Percentiles rank a stretch among this genome's conserved stretches.
These are phyloP conservation scores for Cudoniella acicularis DNA, from an alignment of 495 filamentous ascomycete species.

Conservation along the genomic window DNA sequence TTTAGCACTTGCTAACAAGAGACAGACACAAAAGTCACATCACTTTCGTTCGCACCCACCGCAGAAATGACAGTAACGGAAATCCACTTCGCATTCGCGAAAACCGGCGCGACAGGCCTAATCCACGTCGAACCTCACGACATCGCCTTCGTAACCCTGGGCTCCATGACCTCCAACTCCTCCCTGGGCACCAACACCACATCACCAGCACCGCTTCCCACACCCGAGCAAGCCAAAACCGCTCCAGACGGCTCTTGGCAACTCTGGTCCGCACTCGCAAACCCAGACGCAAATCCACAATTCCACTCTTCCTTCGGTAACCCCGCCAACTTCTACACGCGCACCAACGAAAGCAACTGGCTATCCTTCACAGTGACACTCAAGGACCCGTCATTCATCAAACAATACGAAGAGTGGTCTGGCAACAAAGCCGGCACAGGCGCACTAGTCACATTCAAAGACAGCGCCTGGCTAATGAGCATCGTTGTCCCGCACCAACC, in stretches of 20 bases:
- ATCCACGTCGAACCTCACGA: conserved; percentile 23
- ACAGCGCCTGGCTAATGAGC: conserved; percentile 36
- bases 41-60: conserved; percentile 5
- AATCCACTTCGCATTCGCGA: conserved; percentile 14
- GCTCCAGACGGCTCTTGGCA: conserved; percentile 18
- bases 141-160: conserved; percentile 24
- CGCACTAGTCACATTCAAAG: conserved; percentile 31
- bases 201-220: conserved; percentile 8
- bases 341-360: conserved; percentile 29
- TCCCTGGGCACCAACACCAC: conserved; percentile 16
- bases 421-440: conserved; percentile 32
- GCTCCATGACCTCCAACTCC: conserved; percentile 24
- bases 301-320: conserved; percentile 31
- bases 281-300: conserved; percentile 3
- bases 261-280: conserved; percentile 17
- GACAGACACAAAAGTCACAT: conserved; percentile 11
- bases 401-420: conserved; percentile 25
- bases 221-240: neutral
- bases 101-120: neutral
- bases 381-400: conserved; percentile 29
- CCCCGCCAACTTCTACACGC: conserved; percentile 34
- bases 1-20: neutral
- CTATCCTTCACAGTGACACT: conserved; percentile 40
- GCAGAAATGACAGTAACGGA: conserved; percentile 5
- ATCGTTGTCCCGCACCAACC: conserved; percentile 38